Evolutionary conservation across 208 protist genomes (phyloP).

Genomic region (Leishmania braziliensis): DNA sequence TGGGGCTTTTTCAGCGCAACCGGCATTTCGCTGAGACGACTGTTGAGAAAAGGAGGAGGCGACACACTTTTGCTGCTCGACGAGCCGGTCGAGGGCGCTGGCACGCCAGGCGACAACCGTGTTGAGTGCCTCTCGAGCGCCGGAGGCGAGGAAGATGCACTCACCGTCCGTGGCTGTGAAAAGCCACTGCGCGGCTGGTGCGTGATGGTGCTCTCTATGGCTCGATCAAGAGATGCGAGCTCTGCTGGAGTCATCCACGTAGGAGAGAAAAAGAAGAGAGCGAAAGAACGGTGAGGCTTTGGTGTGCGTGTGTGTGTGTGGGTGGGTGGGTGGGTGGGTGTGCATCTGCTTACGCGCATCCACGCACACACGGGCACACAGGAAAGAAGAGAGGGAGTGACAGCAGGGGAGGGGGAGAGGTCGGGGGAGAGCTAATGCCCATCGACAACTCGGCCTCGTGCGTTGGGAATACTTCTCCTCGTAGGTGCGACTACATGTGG

Average conservation of each 20-base stretch:
- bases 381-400: background rate
- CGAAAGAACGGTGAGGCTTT: background rate
- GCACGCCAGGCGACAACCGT: background rate
- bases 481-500: background rate
- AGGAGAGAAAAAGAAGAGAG: background rate
- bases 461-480: background rate
- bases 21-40: no score
- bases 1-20: background rate
- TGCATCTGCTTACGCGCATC: background rate
- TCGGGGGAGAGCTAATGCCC: background rate
- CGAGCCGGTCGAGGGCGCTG: background rate
- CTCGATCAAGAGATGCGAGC: conserved; percentile 2
- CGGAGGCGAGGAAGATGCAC: background rate
- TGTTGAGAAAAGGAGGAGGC: background rate
- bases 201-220: conserved; percentile 9
- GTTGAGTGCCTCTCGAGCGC: background rate
- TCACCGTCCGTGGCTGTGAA: background rate
- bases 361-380: background rate
- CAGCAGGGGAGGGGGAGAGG: background rate
- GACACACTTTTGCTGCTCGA: background rate
- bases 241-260: conserved; percentile 3
- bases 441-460: background rate
- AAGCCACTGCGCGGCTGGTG: background rate
- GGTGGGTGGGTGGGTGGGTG: background rate
- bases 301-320: background rate